Conservation (phyloP, 768 basidiomycete species). For the Rhodotorula babjevae region DNA sequence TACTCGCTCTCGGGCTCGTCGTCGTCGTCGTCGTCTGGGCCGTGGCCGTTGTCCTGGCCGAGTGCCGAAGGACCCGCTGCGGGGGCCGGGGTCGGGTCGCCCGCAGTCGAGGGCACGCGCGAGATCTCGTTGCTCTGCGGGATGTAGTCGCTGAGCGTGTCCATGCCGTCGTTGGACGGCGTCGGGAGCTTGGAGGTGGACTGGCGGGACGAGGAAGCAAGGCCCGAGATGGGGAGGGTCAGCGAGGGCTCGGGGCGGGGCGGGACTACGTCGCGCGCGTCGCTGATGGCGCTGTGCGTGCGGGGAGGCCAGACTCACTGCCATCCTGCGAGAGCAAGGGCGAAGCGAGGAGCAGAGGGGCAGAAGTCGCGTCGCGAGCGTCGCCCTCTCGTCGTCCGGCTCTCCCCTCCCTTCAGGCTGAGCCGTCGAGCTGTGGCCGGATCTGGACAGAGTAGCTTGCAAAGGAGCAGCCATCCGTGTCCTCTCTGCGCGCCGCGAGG, state of each 20-base stretch:
- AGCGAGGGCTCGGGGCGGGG: no score
- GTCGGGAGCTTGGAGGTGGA: slow-evolving; percentile 3
- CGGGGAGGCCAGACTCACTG: not conserved
- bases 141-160: slow-evolving; percentile 82
- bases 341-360: not conserved
- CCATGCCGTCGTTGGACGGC: slow-evolving; percentile 43
- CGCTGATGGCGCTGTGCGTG: not conserved
- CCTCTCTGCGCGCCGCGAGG: no score
- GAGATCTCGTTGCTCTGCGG: slow-evolving; percentile 81
- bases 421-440: no score
- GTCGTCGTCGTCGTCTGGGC: slow-evolving; percentile 59
- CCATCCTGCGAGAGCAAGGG: not conserved
- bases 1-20: slow-evolving; percentile 32
- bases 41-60: slow-evolving; percentile 51
- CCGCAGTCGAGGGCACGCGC: slow-evolving; percentile 59
- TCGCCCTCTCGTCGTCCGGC: no score
- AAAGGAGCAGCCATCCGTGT: no score
- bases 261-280: not conserved
- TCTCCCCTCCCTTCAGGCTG: no score
- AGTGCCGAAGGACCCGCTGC: slow-evolving; percentile 41
- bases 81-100: slow-evolving; percentile 55
- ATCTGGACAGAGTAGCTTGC: no score
- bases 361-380: not conserved
- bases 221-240: not conserved
- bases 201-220: not conserved